phyloP scores from a whole-genome alignment of 1,139 yeast genomes.

The Eremothecium gossypii region DNA sequence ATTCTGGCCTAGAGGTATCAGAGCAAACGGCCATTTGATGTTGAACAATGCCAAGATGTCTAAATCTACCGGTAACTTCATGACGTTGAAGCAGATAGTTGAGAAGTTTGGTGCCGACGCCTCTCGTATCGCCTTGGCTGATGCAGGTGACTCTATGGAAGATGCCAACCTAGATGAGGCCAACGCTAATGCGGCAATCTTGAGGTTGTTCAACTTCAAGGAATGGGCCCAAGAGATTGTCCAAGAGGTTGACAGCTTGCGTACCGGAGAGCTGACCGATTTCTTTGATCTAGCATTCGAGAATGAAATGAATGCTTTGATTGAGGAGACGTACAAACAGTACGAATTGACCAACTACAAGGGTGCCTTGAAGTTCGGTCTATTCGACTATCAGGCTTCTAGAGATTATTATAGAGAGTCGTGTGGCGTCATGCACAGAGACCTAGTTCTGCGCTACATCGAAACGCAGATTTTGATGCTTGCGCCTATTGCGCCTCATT shows the following conservation, averaged over 20 bases:
- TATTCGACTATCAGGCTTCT: constrained; percentile 88
- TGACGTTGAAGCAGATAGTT: constrained; percentile 78
- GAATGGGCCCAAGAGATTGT: constrained; percentile 88
- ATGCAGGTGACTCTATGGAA: constrained; percentile 95
- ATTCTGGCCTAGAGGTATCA: constrained; percentile 89
- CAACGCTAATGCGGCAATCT: constrained; percentile 94
- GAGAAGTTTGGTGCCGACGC: constrained; percentile 97
- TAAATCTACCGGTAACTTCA: constrained; percentile 93
- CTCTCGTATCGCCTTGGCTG: constrained; percentile 93
- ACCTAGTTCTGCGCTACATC: constrained; percentile 70
- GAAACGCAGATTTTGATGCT: constrained; percentile 76
- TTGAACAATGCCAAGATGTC: constrained; percentile 97
- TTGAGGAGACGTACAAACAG: constrained; percentile 61
- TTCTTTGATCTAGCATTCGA: constrained; percentile 87
- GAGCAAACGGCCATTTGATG: constrained; percentile 92
- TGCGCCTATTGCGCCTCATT: constrained; percentile 94
- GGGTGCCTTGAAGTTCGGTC: constrained; percentile 79
- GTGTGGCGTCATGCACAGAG: constrained; percentile 65
- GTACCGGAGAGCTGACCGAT: constrained; percentile 57
- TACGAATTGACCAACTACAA: constrained; percentile 73
- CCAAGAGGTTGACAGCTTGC: constrained; percentile 43
- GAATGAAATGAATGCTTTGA: constrained; percentile 81
- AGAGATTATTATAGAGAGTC: constrained; percentile 95
- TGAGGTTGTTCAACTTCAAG: constrained; percentile 82
- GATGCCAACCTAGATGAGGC: constrained; percentile 98